phyloP scores from a whole-genome alignment of 768 basidiomycete genomes.

The Lactarius hatsudake region DNA sequence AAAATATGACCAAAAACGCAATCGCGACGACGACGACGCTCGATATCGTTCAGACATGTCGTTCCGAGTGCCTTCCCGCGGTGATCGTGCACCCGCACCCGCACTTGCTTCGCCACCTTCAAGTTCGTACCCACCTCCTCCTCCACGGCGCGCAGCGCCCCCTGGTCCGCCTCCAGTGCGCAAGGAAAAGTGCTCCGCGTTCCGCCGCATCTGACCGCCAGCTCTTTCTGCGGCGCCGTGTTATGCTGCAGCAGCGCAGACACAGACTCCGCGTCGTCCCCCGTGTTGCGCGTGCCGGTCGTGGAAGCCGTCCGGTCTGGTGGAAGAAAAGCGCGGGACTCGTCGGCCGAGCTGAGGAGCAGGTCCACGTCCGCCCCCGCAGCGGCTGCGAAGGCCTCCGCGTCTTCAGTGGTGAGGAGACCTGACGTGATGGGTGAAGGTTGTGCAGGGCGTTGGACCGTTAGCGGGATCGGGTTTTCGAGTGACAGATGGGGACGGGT shows the following conservation, averaged over 20 bases:
- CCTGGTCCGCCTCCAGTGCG: slow-evolving; percentile 31
- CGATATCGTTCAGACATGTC: slow-evolving; percentile 49
- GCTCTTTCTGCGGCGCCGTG: too few relatives aligned
- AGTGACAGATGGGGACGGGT: neutral
- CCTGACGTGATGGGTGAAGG: slow-evolving; percentile 29
- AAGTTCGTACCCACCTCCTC: slow-evolving; percentile 50
- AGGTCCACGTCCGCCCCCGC: slow-evolving; percentile 8
- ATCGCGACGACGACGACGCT: slow-evolving; percentile 57
- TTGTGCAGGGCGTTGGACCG: slow-evolving; percentile 8
- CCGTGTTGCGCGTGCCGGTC: too few relatives aligned
- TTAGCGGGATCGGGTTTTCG: slow-evolving; percentile 34
- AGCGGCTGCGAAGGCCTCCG: neutral
- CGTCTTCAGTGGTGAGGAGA: neutral
- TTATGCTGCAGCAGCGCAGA: too few relatives aligned
- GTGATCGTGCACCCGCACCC: slow-evolving; percentile 30
- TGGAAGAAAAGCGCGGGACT: slow-evolving; percentile 29
- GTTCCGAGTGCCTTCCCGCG: slow-evolving; percentile 48
- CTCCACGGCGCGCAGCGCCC: slow-evolving; percentile 44
- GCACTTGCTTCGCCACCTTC: too few relatives aligned
- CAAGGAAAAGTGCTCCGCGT: slow-evolving; percentile 12
- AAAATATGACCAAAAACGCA: slow-evolving; percentile 63
- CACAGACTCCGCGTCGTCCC: neutral
- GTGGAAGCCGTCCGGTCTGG: slow-evolving; percentile 25
- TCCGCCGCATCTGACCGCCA: slow-evolving; percentile 24
- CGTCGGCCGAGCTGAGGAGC: slow-evolving; percentile 6